Evolutionary conservation across 164 flowering plant genomes (phyloP).

Genomic region (Nelumbo lutea): DNA sequence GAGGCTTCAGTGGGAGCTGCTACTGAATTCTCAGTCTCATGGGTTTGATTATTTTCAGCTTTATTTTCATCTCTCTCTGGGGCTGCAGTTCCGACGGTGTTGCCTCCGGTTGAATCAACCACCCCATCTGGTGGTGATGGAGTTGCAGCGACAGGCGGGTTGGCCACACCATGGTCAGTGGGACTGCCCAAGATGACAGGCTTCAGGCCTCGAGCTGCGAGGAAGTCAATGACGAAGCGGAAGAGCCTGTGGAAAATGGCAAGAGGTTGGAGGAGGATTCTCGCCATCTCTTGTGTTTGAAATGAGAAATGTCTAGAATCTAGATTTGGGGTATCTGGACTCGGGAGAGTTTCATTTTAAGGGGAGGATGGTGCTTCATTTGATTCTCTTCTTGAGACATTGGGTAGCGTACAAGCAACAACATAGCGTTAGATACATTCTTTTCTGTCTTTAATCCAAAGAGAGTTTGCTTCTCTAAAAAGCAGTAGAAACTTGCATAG

Average conservation of each 20-base stretch:
- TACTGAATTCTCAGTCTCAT: not conserved
- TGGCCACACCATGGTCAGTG: not conserved
- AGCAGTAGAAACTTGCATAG: not conserved
- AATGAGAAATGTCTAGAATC: not conserved
- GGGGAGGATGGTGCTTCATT: not conserved
- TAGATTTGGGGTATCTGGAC: not conserved
- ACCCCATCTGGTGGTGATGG: slow-evolving; percentile 3
- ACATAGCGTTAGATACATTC: not conserved
- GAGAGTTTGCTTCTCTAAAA: not conserved
- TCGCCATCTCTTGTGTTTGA: slow-evolving; percentile 14
- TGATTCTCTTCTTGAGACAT: slow-evolving; percentile 12
- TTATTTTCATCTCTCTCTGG: no score
- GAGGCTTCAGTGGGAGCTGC: not conserved
- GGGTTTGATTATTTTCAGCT: no score
- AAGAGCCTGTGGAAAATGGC: slow-evolving; percentile 38
- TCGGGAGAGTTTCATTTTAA: not conserved
- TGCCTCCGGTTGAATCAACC: not conserved
- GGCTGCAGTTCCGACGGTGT: not conserved
- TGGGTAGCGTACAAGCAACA: slow-evolving; percentile 4
- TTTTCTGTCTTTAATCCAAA: slow-evolving; percentile 5
- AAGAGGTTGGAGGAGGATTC: slow-evolving; percentile 12
- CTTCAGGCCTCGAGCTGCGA: slow-evolving; percentile 19
- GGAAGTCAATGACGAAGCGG: slow-evolving; percentile 24
- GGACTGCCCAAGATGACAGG: slow-evolving; percentile 13
- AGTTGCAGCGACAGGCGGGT: not conserved